Conservation (phyloP, 768 basidiomycete species). For the Chalciporus pseudorubinellus region DNA sequence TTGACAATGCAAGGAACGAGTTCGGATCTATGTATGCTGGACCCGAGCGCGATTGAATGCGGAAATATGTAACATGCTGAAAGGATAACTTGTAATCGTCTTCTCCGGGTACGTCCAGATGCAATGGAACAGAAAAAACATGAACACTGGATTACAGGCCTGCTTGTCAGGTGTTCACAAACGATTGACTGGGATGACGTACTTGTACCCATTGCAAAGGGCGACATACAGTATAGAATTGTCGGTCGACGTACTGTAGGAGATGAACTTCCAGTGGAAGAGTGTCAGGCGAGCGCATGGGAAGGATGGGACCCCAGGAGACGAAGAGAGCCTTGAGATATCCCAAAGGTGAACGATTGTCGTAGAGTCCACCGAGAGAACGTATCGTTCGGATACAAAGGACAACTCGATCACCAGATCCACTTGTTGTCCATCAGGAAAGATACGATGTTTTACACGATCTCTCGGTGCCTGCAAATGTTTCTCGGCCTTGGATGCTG, state of each 20-base stretch:
- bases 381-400: slow-evolving; percentile 11
- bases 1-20: slow-evolving; percentile 30
- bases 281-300: slow-evolving; percentile 8
- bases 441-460: background rate
- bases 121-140: slow-evolving; percentile 8
- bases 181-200: background rate
- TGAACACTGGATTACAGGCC: slow-evolving; percentile 3
- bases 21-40: slow-evolving; percentile 32
- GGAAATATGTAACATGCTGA: slow-evolving; percentile 2
- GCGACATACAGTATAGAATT: slow-evolving; percentile 14
- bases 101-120: background rate
- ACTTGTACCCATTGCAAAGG: slow-evolving; percentile 9
- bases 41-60: background rate
- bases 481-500: slow-evolving; percentile 4
- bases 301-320: background rate
- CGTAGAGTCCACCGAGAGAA: slow-evolving; percentile 8
- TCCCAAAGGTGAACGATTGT: slow-evolving; percentile 16
- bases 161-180: background rate
- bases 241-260: slow-evolving; percentile 4
- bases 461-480: background rate
- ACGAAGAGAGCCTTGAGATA: background rate
- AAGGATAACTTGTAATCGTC: background rate
- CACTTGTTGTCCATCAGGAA: background rate
- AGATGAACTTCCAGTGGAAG: slow-evolving; percentile 1
- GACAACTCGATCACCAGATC: background rate